Percentiles rank a stretch among this genome's conserved stretches.
Conservation (phyloP, 805 yeast genomes). For the Yarrowia sp. region DNA sequence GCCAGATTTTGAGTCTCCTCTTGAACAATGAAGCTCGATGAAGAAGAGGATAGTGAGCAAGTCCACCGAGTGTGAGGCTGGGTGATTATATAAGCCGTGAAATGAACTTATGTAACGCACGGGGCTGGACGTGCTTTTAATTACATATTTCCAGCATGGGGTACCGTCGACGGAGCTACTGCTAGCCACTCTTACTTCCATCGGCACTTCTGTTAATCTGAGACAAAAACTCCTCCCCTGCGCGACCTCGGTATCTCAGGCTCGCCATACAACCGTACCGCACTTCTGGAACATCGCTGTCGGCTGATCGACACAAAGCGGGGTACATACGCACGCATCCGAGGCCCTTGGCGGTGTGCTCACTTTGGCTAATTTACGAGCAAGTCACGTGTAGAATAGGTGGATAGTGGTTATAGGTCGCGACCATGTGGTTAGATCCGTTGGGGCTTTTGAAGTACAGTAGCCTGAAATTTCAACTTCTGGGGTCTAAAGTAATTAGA, state of each 20-base stretch:
- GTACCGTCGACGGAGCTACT: neutral
- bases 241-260: constrained; percentile 14
- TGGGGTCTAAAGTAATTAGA: too few species aligned
- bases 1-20: neutral
- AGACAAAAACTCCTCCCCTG: neutral
- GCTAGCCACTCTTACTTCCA: neutral
- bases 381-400: constrained; percentile 7
- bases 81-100: too few species aligned
- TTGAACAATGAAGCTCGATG: neutral
- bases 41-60: neutral
- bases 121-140: too few species aligned
- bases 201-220: neutral
- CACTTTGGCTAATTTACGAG: constrained; percentile 18
- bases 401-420: too few species aligned
- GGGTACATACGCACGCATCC: constrained; percentile 29
- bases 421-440: too few species aligned
- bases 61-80: too few species aligned
- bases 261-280: neutral
- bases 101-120: too few species aligned
- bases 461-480: too few species aligned
- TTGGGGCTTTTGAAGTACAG: too few species aligned
- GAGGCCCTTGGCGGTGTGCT: constrained; percentile 19
- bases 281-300: constrained; percentile 18
- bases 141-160: neutral
- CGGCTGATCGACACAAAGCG: constrained; percentile 31